A percentile compares a stretch with the other conserved stretches of the same genome.
These are phyloP conservation scores for Candida pseudoviswanathii DNA, from an alignment of 1,139 yeast species.

Conservation along the genomic window DNA sequence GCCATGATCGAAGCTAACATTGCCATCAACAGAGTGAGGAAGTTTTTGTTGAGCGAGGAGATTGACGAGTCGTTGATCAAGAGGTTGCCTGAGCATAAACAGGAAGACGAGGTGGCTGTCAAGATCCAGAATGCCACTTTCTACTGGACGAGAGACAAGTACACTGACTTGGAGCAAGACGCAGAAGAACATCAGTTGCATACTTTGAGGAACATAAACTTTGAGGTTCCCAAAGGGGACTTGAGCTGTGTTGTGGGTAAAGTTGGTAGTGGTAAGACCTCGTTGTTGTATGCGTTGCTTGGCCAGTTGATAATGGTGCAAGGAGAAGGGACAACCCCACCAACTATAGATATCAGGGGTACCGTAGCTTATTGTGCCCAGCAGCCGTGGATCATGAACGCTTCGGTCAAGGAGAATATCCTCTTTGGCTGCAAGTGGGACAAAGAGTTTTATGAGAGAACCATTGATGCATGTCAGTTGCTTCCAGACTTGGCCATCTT, in stretches of 20 bases:
- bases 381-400: slow-evolving; percentile 42
- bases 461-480: slow-evolving; percentile 38
- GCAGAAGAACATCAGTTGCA: slow-evolving; percentile 43
- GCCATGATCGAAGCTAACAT: slow-evolving; percentile 34
- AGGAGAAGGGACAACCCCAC: too few relatives aligned
- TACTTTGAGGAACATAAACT: slow-evolving; percentile 52
- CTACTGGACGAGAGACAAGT: slow-evolving; percentile 18
- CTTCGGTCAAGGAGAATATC: slow-evolving; percentile 41
- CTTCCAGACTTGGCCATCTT: slow-evolving; percentile 31
- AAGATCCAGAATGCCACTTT: slow-evolving; percentile 22
- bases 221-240: slow-evolving; percentile 56
- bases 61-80: too few relatives aligned
- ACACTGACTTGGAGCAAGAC: slow-evolving; percentile 17
- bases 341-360: slow-evolving; percentile 32
- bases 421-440: slow-evolving; percentile 36
- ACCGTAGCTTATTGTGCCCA: slow-evolving; percentile 33
- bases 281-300: slow-evolving; percentile 54
- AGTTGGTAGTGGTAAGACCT: slow-evolving; percentile 54
- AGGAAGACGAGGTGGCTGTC: slow-evolving; percentile 49
- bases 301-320: slow-evolving; percentile 32
- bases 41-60: slow-evolving; percentile 38
- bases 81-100: slow-evolving; percentile 76
- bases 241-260: slow-evolving; percentile 75
- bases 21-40: slow-evolving; percentile 34
- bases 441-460: slow-evolving; percentile 27